phyloP scores from a whole-genome alignment of 495 filamentous ascomycete species.

The Hapsidospora chrysogenum region DNA sequence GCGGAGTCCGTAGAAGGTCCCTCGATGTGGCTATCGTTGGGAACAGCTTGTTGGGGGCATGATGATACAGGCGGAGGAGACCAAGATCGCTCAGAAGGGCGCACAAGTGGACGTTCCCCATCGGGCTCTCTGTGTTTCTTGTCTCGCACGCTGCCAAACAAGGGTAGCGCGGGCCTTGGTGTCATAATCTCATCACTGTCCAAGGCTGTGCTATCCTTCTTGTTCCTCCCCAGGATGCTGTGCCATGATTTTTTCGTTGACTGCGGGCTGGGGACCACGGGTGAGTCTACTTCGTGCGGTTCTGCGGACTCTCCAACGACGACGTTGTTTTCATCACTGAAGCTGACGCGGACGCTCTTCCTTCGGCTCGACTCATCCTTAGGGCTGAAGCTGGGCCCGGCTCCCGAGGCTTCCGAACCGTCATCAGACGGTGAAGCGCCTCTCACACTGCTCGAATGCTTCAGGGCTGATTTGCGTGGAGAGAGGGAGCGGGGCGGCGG shows the following conservation, averaged over 20 bases:
- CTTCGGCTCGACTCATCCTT: conserved; percentile 44
- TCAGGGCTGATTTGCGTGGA: conserved; percentile 75
- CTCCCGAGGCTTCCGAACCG: conserved; percentile 19
- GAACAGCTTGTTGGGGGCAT: conserved; percentile 7
- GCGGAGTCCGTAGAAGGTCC: conserved; percentile 47
- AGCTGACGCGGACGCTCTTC: conserved; percentile 67
- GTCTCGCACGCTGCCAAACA: conserved; percentile 65
- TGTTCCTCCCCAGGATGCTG: conserved; percentile 31
- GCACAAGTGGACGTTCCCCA: conserved; percentile 32
- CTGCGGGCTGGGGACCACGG: conserved; percentile 31
- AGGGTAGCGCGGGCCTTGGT: conserved; percentile 60
- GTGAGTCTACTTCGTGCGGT: conserved; percentile 31
- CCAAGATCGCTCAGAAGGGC: conserved; percentile 21
- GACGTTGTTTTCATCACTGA: conserved; percentile 49
- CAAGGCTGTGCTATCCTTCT: conserved; percentile 24
- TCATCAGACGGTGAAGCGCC: conserved; percentile 26
- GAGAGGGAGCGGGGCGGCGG: conserved; percentile 70
- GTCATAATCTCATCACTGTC: conserved; percentile 56
- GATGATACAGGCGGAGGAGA: conserved; percentile 10
- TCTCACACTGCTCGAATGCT: conserved; percentile 35
- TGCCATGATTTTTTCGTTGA: conserved; percentile 35
- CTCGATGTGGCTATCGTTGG: conserved; percentile 12
- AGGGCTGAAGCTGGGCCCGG: conserved; percentile 4
- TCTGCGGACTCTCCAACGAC: conserved; percentile 43
- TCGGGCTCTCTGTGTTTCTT: conserved; percentile 20